Evolutionary conservation across 495 filamentous ascomycete genomes (phyloP), one percentile per base, ranked within the genome.

Genomic region (Annulohypoxylon moriforme): DNA sequence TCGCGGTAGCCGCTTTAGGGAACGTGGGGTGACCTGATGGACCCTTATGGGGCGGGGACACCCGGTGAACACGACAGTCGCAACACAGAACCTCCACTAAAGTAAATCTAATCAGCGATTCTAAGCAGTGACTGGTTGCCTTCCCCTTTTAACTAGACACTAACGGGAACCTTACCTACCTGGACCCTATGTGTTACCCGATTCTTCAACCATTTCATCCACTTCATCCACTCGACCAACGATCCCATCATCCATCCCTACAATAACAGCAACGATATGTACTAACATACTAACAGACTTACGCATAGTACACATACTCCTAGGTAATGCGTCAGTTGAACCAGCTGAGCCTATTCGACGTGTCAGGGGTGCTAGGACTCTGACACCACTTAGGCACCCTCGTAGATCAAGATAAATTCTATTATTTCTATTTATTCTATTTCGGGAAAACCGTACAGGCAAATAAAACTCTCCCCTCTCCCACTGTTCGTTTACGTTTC

Each of bases 401-500:
- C 13, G 20, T 62, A 38, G 49, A 71, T 61, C 57, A 29, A 65
- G 50, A 24, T 59, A 46, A 67, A 40, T n/a, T 24, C 44, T 49
- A 40, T 40, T n/a, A n/a, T n/a, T n/a, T n/a, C 36, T 40, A 29
- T 52, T 20, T 57, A 40, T 67, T 68, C 64, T 72, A 64, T 64
- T 72, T 72, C 18, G 40, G 64, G 64, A 67, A 68, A 46, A 52
- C 25, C 16, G 9, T 46, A 36, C 36, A 72, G 29, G 27, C 53
- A 67, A 72, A 67, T 72, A 72, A 67, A 72, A 72, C 59, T 67
- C 50, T 10, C 61, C 42, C 58, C 49, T 38, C 58, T 58, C 29
- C 58, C 52, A 59, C 52, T 34, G 25, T 63, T 55, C 34, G 24
- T 42, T 59, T 47, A 50, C 25, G 22, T 36, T 69, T 47, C 55